Evolutionary conservation across 2,329 filamentous ascomycete species (phyloP).

Genomic region (Coniochaeta sp.): DNA sequence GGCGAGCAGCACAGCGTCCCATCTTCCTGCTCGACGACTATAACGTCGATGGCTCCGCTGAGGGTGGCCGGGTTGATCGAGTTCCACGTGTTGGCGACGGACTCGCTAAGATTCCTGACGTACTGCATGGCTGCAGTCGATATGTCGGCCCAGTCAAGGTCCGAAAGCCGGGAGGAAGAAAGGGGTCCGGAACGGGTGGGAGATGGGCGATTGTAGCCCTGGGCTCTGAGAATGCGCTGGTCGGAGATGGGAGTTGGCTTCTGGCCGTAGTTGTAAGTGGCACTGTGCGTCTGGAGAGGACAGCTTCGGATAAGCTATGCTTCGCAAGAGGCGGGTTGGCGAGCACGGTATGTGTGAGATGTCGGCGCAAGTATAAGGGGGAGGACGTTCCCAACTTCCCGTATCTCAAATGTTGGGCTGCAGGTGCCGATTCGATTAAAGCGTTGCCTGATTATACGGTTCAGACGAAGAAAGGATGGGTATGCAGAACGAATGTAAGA

Average conservation of each 20-base stretch:
- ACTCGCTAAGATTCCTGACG: constrained; percentile 90
- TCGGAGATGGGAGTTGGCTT: neutral
- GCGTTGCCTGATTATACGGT: neutral
- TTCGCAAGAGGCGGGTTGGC: neutral
- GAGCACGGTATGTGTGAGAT: neutral
- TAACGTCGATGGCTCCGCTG: constrained; percentile 96
- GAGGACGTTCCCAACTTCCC: too few species aligned
- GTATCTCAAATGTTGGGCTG: neutral
- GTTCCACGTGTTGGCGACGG: constrained; percentile 98
- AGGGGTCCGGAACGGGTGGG: neutral
- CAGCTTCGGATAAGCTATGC: neutral
- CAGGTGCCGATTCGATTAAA: neutral
- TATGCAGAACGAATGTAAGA: neutral
- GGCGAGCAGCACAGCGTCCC: constrained; percentile 85
- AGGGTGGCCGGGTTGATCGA: constrained; percentile 97
- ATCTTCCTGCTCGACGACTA: constrained; percentile 95
- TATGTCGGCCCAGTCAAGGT: neutral
- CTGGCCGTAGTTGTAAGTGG: neutral
- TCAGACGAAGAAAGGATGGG: neutral
- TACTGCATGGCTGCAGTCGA: constrained; percentile 77
- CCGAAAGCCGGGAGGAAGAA: neutral
- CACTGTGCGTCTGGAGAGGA: neutral
- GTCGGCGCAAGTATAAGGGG: neutral
- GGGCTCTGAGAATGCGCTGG: neutral
- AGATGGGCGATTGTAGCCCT: neutral